These are phyloP conservation scores for Aspergillus campestris DNA, from an alignment of 495 filamentous ascomycete species.

Conservation along the genomic window DNA sequence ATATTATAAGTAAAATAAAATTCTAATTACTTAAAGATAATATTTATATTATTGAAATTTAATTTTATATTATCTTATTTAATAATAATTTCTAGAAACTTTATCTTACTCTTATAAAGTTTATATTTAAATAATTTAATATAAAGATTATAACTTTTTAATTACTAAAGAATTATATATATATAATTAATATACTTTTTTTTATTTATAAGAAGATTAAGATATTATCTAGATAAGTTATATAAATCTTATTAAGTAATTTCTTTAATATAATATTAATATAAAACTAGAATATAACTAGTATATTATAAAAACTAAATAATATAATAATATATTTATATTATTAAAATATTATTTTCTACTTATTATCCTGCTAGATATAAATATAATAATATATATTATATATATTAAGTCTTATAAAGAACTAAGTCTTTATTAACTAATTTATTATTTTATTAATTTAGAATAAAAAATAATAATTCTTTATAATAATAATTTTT, in stretches of 20 bases:
- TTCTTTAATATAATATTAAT: slow-evolving; percentile 4
- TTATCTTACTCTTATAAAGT: neutral
- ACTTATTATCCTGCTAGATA: too few relatives aligned
- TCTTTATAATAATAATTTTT: neutral
- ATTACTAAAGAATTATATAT: neutral
- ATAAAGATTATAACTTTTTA: slow-evolving; percentile 1
- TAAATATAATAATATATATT: too few relatives aligned
- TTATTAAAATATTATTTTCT: neutral
- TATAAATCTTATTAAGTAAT: slow-evolving; percentile 2
- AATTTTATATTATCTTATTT: neutral
- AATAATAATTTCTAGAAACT: neutral
- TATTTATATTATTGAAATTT: neutral
- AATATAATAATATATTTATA: slow-evolving; percentile 13
- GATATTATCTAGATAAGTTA: slow-evolving; percentile 1
- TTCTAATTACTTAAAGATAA: slow-evolving; percentile 3
- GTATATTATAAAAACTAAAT: slow-evolving; percentile 12
- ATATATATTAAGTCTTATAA: too few relatives aligned
- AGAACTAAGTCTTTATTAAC: too few relatives aligned
- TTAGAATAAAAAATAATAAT: neutral
- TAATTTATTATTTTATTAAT: neutral
- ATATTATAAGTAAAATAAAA: neutral
- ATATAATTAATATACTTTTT: slow-evolving; percentile 1
- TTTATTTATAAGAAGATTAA: neutral
- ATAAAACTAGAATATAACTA: slow-evolving; percentile 4
- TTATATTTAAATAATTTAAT: slow-evolving; percentile 2